A percentile compares a stretch with the other conserved stretches of the same genome.
These are phyloP conservation scores for Skeletonema tropicum DNA, from an alignment of 108 stramenopile genomes.

Conservation along the genomic window DNA sequence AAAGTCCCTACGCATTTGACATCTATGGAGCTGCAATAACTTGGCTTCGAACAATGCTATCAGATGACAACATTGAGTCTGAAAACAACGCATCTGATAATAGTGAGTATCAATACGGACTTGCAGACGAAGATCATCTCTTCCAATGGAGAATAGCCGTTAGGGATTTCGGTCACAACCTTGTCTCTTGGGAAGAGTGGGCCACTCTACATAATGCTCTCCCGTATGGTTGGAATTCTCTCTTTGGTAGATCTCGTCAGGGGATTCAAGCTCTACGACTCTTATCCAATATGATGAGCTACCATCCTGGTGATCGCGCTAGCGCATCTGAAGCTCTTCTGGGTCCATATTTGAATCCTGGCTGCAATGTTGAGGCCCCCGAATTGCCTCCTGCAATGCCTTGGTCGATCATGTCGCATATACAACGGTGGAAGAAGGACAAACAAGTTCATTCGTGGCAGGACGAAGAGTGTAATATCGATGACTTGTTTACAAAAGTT, in stretches of 20 bases:
- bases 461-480: constrained; percentile 34
- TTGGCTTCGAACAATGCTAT: constrained; percentile 40
- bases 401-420: constrained; percentile 47
- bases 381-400: constrained; percentile 49
- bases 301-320: constrained; percentile 19
- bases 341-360: constrained; percentile 40
- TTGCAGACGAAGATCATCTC: constrained; percentile 30
- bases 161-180: constrained; percentile 39
- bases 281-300: constrained; percentile 43
- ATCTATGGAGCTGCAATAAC: constrained; percentile 38
- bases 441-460: constrained; percentile 32
- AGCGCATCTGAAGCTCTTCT: constrained; percentile 42
- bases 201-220: constrained; percentile 27
- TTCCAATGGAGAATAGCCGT: constrained; percentile 44
- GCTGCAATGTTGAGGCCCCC: constrained; percentile 25
- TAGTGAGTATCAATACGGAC: constrained; percentile 11
- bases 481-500: constrained; percentile 41
- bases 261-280: constrained; percentile 33
- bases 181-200: constrained; percentile 48
- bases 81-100: neutral
- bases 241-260: constrained; percentile 38
- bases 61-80: constrained; percentile 18
- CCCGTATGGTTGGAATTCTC: constrained; percentile 43
- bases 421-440: constrained; percentile 46
- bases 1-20: constrained; percentile 49